Evolutionary conservation across 225 moss, liverwort and hornwort genomes (phyloP).

Genomic region (Pseudoscleropodium purum): DNA sequence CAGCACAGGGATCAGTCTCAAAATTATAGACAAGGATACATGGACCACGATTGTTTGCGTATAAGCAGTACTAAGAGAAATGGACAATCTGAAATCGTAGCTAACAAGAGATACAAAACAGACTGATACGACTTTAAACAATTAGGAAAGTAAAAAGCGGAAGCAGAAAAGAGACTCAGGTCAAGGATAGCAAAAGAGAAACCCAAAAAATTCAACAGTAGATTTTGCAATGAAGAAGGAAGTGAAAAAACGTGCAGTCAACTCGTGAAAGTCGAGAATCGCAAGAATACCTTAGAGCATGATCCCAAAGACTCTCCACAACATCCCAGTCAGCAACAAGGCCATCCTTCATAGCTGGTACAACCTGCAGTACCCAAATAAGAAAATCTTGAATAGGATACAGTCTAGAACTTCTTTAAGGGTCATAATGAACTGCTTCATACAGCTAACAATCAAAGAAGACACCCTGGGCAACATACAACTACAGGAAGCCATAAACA

Average conservation of each 20-base stretch:
- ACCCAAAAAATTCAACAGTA: neutral
- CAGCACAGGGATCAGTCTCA: constrained; percentile 1
- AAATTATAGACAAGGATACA: neutral
- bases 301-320: constrained; percentile 93
- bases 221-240: neutral
- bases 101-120: neutral
- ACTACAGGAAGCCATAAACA: neutral
- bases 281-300: constrained; percentile 56
- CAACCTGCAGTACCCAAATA: constrained; percentile 31
- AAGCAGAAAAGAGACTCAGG: neutral
- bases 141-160: neutral
- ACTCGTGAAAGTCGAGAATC: neutral
- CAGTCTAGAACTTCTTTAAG: neutral
- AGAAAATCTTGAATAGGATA: neutral
- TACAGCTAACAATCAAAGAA: neutral
- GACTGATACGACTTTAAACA: neutral
- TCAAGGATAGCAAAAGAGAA: neutral
- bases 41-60: neutral
- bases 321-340: constrained; percentile 87
- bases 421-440: neutral
- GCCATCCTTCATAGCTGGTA: constrained; percentile 88
- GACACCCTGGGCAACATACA: neutral
- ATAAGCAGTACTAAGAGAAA: neutral
- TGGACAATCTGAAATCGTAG: neutral
- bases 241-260: neutral